These are phyloP conservation scores for Ambrosia hybrid DNA, from an alignment of 140 eudicot species.

Conservation along the genomic window DNA sequence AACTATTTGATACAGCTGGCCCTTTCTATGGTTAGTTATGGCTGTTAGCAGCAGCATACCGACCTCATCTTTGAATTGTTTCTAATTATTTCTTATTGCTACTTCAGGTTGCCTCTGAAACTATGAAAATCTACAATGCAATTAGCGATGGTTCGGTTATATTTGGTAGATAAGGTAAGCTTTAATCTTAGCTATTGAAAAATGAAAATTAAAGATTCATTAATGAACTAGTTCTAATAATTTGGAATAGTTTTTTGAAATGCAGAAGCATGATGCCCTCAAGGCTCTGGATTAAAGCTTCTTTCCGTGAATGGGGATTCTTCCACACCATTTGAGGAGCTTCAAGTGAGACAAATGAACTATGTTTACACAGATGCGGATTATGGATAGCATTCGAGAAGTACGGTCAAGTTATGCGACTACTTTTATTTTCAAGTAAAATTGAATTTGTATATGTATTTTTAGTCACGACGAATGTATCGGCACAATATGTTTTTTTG, in stretches of 20 bases:
- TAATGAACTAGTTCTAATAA: slow-evolving; percentile 5
- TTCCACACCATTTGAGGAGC: no score
- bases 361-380: no score
- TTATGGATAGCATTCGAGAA: no score
- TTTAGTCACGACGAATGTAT: no score
- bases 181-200: not conserved
- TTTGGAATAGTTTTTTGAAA: slow-evolving; percentile 65
- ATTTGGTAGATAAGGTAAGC: slow-evolving; percentile 66
- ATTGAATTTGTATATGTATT: no score
- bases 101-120: slow-evolving; percentile 71
- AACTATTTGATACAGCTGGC: slow-evolving; percentile 67
- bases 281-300: slow-evolving; percentile 50
- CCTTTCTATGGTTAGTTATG: slow-evolving; percentile 59
- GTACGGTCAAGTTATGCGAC: no score
- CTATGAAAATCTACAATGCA: slow-evolving; percentile 64
- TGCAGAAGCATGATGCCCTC: slow-evolving; percentile 75
- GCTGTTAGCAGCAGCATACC: not conserved
- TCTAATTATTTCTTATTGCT: slow-evolving; percentile 20
- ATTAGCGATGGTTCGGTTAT: slow-evolving; percentile 63
- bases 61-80: not conserved
- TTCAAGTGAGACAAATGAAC: no score
- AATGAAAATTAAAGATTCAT: not conserved
- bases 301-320: no score
- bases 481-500: no score
- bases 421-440: no score